Evolutionary conservation across 768 basidiomycete genomes (phyloP).

Genomic region (Tylopilus sp.): DNA sequence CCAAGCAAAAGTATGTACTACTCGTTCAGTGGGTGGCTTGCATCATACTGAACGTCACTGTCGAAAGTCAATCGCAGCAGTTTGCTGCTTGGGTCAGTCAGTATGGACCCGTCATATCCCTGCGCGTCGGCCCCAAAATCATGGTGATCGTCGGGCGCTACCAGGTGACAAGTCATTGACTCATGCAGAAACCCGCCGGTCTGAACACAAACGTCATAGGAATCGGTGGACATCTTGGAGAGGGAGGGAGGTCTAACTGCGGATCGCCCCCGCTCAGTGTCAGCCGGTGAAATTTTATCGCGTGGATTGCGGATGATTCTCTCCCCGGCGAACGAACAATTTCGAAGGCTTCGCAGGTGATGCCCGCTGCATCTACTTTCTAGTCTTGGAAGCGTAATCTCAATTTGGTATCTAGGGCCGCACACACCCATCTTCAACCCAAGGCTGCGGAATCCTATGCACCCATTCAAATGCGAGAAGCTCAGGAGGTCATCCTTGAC

Average conservation of each 20-base stretch:
- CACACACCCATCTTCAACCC: conserved; percentile 57
- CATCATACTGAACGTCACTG: background rate
- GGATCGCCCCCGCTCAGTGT: conserved; percentile 52
- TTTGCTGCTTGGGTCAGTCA: conserved; percentile 59
- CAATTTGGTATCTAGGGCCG: conserved; percentile 35
- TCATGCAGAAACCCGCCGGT: background rate
- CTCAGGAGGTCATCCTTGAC: conserved; percentile 31
- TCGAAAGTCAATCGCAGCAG: conserved; percentile 30
- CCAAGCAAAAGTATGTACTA: conserved; percentile 23
- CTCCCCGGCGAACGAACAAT: conserved; percentile 53
- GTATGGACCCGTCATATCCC: conserved; percentile 59
- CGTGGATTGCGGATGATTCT: conserved; percentile 57
- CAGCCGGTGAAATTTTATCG: conserved; percentile 57
- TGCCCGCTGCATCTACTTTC: background rate
- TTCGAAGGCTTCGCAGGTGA: conserved; percentile 60
- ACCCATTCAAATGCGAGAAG: conserved; percentile 42
- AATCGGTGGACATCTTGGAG: conserved; percentile 65
- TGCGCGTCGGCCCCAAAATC: conserved; percentile 43
- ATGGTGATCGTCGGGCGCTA: conserved; percentile 36
- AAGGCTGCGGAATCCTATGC: conserved; percentile 48
- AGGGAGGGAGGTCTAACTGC: conserved; percentile 56
- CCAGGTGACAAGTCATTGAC: conserved; percentile 28
- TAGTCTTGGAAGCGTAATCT: background rate
- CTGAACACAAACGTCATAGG: conserved; percentile 29
- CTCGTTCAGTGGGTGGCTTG: background rate